Evolutionary conservation across 106 monocot genomes (phyloP).

Genomic region (Acanthochlamys bracteata): DNA sequence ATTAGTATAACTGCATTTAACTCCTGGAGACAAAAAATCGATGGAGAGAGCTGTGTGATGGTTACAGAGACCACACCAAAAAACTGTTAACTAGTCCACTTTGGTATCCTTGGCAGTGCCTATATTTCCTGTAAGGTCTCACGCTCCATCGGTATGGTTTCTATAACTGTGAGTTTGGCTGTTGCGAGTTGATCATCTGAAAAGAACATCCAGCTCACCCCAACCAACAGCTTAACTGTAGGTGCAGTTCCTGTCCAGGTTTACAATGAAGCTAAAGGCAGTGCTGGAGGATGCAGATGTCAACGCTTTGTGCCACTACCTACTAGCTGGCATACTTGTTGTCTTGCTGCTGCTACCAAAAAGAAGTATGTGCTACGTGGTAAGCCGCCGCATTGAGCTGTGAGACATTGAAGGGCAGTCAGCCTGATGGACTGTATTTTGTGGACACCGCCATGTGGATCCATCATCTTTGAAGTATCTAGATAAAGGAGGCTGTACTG

Average conservation of each 20-base stretch:
- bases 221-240: conserved; percentile 36
- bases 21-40: too few relatives aligned
- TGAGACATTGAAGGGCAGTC: conserved; percentile 43
- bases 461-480: conserved; percentile 44
- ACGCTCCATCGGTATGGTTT: conserved; percentile 47
- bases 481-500: conserved; percentile 35
- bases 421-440: conserved; percentile 33
- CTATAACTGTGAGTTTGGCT: conserved; percentile 36
- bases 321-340: conserved; percentile 50
- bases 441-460: conserved; percentile 70
- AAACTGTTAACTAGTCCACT: conserved; percentile 34
- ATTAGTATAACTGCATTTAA: too few relatives aligned
- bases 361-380: conserved; percentile 68
- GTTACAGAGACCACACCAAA: too few relatives aligned
- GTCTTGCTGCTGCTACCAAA: conserved; percentile 51
- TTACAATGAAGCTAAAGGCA: conserved; percentile 42
- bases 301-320: conserved; percentile 71
- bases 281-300: conserved; percentile 52
- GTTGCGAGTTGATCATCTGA: conserved; percentile 52
- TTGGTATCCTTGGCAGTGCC: conserved; percentile 75
- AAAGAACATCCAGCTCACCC: conserved; percentile 44
- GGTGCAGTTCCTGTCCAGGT: conserved; percentile 8
- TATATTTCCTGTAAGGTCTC: conserved; percentile 51
- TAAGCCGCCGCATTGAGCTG: conserved; percentile 55
- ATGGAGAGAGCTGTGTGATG: too few relatives aligned